Evolutionary conservation across 257 asterid genomes (phyloP).

Genomic region (Haberlea rhodopensis): DNA sequence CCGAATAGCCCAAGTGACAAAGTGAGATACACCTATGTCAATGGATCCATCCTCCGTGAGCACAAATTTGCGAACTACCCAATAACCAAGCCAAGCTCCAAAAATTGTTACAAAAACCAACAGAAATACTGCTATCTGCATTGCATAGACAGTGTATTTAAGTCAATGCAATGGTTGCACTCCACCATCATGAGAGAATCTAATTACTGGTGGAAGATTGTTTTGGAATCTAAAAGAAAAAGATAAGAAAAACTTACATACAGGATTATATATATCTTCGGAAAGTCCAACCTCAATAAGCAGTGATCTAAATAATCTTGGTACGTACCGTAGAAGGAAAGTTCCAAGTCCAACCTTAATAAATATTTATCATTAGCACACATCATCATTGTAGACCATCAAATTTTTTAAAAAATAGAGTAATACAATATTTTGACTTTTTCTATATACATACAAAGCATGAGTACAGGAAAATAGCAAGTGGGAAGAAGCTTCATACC

Average conservation of each 20-base stretch:
- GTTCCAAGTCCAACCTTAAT: conserved; percentile 81
- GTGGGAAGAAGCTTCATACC: conserved; percentile 99
- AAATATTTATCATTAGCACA: conserved; percentile 20
- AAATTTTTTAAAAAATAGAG: background rate
- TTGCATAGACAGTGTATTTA: conserved; percentile 23
- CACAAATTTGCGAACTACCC: conserved; percentile 86
- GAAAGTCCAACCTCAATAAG: conserved; percentile 66
- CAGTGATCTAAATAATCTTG: conserved; percentile 46
- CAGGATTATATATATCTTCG: conserved; percentile 86
- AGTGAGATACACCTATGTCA: conserved; percentile 65
- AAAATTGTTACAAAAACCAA: conserved; percentile 58
- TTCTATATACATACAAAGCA: conserved; percentile 60
- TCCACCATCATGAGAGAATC: conserved; percentile 11
- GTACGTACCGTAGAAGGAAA: conserved; percentile 58
- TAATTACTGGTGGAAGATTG: conserved; percentile 17
- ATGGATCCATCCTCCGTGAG: conserved; percentile 74
- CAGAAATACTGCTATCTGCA: conserved; percentile 67
- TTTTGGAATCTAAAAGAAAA: conserved; percentile 18
- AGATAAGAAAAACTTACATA: conserved; percentile 70
- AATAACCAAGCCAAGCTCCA: conserved; percentile 95
- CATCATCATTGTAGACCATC: conserved; percentile 17
- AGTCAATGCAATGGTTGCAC: conserved; percentile 15
- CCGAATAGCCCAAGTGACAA: conserved; percentile 75
- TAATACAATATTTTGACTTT: conserved; percentile 7
- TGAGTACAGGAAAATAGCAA: conserved; percentile 75